Evolutionary conservation across 495 filamentous ascomycete species (phyloP), one percentile per base, ranked within the genome.

Genomic region (Diplogelasinospora grovesii): DNA sequence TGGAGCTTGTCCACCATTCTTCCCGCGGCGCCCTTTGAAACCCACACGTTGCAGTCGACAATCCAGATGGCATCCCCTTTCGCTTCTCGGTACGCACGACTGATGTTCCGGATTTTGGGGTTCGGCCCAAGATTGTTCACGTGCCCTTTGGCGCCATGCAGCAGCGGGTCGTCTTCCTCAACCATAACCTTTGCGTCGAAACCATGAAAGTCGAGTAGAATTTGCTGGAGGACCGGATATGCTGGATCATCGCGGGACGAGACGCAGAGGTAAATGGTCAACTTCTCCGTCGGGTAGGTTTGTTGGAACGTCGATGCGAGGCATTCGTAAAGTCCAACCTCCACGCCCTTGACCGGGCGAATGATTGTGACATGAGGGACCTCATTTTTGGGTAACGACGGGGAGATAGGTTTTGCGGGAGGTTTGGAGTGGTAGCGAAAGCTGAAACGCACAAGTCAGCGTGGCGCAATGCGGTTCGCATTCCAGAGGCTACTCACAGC

Each of bases 71-170:
- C 77, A 54, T 96, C 89, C 0, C 86, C 86, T 44, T 84, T 86
- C 0, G 89, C 87, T 58, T 97, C 93, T n/a, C 93, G 68, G 53
- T 95, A 99, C 4, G 83, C 90, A 14, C 88, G 78, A 51, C 89
- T 96, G 77, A 97, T 84, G 53, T 97, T 99, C 16, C 93, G 75
- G 52, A 99, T 95, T 66, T 99, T 99, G 8, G 93, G 93, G 60
- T 99, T 99, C 4, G 93, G 93, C 0, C 93, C 93, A 35, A 98
- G 68, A 36, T 76, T 73, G 45, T 79, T 67, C 26, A 61, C 47
- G 36, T 74, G 64, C 21, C 66, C 70, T 8, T 63, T 57, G 25
- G 63, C 49, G 7, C 71, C 75, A 40, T 75, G 72, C 5, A 92
- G 70, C 21, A 80, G 62, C 0, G 85, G 82, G 58, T 98, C 92